Evolutionary conservation across 129 eudicot species (phyloP), one percentile per base, ranked within the genome.

Genomic region (Helianthus tuberosus): DNA sequence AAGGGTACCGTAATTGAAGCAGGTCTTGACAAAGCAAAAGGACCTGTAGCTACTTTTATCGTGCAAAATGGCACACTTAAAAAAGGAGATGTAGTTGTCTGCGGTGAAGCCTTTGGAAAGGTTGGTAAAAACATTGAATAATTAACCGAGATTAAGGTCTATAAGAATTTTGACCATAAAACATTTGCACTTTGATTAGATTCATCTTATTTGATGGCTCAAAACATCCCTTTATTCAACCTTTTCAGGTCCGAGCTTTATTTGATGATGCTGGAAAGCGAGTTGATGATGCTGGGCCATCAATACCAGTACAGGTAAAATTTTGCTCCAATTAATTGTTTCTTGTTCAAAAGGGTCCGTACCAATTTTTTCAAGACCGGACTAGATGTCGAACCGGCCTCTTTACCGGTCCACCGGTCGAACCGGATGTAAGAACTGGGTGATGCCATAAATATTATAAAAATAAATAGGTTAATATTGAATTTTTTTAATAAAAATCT

Each of bases 31-130:
- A 95, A 95, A 86, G 72, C 92, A 73, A 91, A 89, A 82, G 99
- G 99, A 59, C 97, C 99, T 6, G 81, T 95, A 64, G 94, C 97
- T 73, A 88, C 96, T 68, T 91, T 95, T 82, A 95, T 95, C 13
- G 96, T 91, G 79, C 99, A 95, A 83, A 95, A 91, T 36, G 99
- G 99, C 70, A 91, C 99, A 11, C 90, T 95, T 36, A 95, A 79
- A 87, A 74, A 64, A 70, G 99, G 99, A 62, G 94, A 95, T 73
- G 74, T 87, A 46, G 84, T 95, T 63, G 96, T 87, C 72, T 91
- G 97, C 70, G 99, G 99, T 41, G 96, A 89, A 87, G 93, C 97
- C 29, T 91, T 85, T 84, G 99, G 99, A 78, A 95, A 95, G 99
- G 99, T 95, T 82, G 38, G 92, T 67, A 15, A 62, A 60, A 64